Conservation (phyloP, 352 stramenopile genomes). For the Globisporangium acanthophoron region DNA sequence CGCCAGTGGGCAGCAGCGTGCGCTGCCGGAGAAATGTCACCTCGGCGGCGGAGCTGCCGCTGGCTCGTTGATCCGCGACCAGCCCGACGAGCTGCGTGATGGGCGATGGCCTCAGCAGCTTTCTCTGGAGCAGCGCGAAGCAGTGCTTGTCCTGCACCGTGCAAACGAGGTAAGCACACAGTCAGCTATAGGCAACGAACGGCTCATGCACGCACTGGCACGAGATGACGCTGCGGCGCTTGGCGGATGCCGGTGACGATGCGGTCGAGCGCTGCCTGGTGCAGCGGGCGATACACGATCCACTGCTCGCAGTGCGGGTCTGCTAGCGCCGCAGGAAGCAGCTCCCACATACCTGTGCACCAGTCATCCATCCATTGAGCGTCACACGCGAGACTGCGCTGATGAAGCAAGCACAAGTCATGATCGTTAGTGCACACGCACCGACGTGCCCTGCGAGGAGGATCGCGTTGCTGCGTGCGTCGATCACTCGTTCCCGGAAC, state of each 20-base stretch:
- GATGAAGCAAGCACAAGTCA: neutral
- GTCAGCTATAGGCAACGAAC: neutral
- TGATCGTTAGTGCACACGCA: constrained; percentile 10
- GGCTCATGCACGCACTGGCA: constrained; percentile 23
- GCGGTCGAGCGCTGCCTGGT: constrained; percentile 30
- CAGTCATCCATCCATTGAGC: neutral
- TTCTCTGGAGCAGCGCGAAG: constrained; percentile 28
- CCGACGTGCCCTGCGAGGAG: constrained; percentile 42
- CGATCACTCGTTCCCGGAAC: constrained; percentile 1
- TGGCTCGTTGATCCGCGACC: constrained; percentile 42
- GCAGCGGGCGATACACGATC: constrained; percentile 56
- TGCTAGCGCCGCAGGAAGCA: constrained; percentile 33
- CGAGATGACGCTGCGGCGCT: constrained; percentile 23
- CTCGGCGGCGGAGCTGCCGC: constrained; percentile 8
- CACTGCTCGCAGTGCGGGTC: constrained; percentile 34
- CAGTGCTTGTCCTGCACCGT: constrained; percentile 44
- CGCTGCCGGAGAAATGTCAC: constrained; percentile 40
- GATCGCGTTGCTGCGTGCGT: constrained; percentile 19
- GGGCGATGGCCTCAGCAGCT: constrained; percentile 12
- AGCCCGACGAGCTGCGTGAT: constrained; percentile 35
- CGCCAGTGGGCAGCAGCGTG: constrained; percentile 35
- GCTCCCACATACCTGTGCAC: constrained; percentile 40
- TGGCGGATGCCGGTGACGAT: constrained; percentile 30
- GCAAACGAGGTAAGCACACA: neutral
- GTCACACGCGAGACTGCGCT: neutral